These are phyloP conservation scores for Epichloe amarillans DNA, from an alignment of 2,329 filamentous ascomycete genomes.

Conservation along the genomic window DNA sequence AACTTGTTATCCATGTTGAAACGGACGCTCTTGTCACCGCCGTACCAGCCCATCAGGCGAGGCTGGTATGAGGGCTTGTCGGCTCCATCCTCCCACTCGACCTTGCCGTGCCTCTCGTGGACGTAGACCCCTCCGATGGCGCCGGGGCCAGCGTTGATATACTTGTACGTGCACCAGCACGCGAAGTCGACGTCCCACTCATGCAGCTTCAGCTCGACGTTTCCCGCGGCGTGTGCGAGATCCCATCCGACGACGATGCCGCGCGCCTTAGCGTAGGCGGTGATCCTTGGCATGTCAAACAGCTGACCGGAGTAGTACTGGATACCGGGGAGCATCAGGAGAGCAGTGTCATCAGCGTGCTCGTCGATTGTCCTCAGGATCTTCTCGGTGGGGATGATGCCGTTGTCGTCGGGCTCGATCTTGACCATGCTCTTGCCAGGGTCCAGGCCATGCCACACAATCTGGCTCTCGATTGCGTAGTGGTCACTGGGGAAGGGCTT, in stretches of 20 bases:
- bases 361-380: constrained; percentile 62
- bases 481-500: constrained; percentile 82
- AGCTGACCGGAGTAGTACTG: constrained; percentile 89
- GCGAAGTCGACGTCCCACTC: constrained; percentile 90
- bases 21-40: constrained; percentile 59
- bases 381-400: constrained; percentile 55
- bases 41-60: constrained; percentile 77
- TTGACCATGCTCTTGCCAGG: constrained; percentile 58
- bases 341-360: constrained; percentile 57
- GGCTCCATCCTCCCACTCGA: constrained; percentile 28
- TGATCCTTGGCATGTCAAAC: constrained; percentile 73
- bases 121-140: constrained; percentile 75
- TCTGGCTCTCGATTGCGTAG: constrained; percentile 76
- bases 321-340: constrained; percentile 73
- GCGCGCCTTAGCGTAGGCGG: constrained; percentile 56
- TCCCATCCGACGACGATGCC: constrained; percentile 76
- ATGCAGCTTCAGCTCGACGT: constrained; percentile 66
- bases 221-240: constrained; percentile 74
- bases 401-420: constrained; percentile 48
- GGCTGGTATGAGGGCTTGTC: constrained; percentile 37
- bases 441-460: constrained; percentile 55
- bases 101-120: constrained; percentile 56
- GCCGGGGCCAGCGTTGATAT: constrained; percentile 76
- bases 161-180: constrained; percentile 91
- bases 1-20: constrained; percentile 80